Evolutionary conservation across 108 stramenopile genomes (phyloP).

Genomic region (Chaetoceros tenuissimus): DNA sequence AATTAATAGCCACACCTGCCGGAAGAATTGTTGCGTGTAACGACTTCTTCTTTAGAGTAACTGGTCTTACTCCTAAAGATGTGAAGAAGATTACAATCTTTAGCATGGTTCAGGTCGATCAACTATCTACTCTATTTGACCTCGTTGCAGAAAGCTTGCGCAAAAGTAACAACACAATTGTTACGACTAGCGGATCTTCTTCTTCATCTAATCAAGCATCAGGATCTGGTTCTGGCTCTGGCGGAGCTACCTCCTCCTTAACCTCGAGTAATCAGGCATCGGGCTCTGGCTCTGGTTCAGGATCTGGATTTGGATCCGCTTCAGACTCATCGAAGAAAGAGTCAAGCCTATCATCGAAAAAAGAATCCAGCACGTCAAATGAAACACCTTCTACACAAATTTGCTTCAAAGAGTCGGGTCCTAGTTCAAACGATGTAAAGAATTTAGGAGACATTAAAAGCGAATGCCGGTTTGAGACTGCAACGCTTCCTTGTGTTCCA

Average conservation of each 20-base stretch:
- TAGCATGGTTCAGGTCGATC: conserved; percentile 58
- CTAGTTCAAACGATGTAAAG: no score
- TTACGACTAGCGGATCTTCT: conserved; percentile 1
- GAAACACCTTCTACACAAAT: background rate
- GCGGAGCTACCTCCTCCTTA: conserved; percentile 3
- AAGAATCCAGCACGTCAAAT: conserved; percentile 24
- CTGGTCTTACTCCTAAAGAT: conserved; percentile 44
- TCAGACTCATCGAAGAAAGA: conserved; percentile 13
- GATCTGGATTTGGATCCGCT: background rate
- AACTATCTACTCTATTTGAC: conserved; percentile 70
- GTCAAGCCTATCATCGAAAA: conserved; percentile 41
- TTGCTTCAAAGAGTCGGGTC: background rate
- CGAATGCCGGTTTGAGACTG: background rate
- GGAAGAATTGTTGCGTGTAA: conserved; percentile 70
- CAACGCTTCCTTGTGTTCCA: background rate
- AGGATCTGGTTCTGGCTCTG: conserved; percentile 3
- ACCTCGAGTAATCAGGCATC: no score
- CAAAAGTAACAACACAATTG: conserved; percentile 4
- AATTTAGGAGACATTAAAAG: no score
- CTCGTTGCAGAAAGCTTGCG: conserved; percentile 53
- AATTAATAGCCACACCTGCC: conserved; percentile 67
- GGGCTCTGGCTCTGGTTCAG: background rate
- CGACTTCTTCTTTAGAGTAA: conserved; percentile 55
- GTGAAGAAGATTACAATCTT: conserved; percentile 62
- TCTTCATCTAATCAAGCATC: background rate